Conservation (phyloP, 2,329 filamentous ascomycete species). For the Apiospora hydei region DNA sequence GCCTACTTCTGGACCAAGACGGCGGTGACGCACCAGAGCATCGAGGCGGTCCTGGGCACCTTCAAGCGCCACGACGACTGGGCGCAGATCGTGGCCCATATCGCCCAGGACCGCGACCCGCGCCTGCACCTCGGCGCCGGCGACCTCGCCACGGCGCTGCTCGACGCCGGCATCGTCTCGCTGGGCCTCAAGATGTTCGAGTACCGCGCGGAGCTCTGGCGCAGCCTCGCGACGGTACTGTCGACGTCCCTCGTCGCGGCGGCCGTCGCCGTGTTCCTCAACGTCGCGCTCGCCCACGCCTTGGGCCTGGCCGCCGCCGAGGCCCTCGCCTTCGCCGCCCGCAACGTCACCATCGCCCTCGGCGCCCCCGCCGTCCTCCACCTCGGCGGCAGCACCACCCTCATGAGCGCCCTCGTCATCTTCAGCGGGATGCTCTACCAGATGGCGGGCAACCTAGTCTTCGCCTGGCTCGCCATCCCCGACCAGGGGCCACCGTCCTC, state of each 20-base stretch:
- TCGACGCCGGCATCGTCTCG: constrained; percentile 43
- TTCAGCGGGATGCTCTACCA: constrained; percentile 43
- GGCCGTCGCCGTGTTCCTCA: constrained; percentile 38
- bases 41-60: constrained; percentile 32
- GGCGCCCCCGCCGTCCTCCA: constrained; percentile 39
- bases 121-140: constrained; percentile 39
- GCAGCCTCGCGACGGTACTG: constrained; percentile 37
- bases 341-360: constrained; percentile 43
- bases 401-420: constrained; percentile 42
- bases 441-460: constrained; percentile 40
- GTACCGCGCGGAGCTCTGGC: constrained; percentile 41
- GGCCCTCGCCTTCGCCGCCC: constrained; percentile 40
- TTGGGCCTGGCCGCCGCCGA: constrained; percentile 38
- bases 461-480: constrained; percentile 36
- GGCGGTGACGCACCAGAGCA: constrained; percentile 31
- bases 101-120: constrained; percentile 28
- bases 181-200: constrained; percentile 46
- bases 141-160: constrained; percentile 38
- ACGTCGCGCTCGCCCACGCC: constrained; percentile 37
- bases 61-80: constrained; percentile 38
- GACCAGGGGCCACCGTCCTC: constrained; percentile 26
- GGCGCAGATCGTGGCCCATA: constrained; percentile 34
- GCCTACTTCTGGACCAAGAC: constrained; percentile 42
- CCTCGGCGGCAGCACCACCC: constrained; percentile 38
- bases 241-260: constrained; percentile 38